A percentile compares a stretch with the other conserved stretches of the same genome.
Conservation (phyloP, 2,329 filamentous ascomycete species). For the Aspergillus sp. region DNA sequence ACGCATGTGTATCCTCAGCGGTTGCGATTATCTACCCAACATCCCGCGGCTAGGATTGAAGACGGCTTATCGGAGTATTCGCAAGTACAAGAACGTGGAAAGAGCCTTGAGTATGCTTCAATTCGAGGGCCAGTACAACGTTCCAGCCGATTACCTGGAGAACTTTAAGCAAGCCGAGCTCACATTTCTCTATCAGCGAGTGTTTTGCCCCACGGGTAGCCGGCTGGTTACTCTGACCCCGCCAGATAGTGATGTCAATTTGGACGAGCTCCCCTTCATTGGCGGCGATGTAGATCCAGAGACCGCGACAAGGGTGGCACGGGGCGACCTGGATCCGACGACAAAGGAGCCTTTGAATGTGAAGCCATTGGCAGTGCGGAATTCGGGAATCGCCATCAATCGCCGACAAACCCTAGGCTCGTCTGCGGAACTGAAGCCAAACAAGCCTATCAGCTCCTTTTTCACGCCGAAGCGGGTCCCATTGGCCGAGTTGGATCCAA, state of each 20-base stretch:
- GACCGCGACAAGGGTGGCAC: conserved; percentile 70
- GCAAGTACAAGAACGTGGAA: conserved; percentile 86
- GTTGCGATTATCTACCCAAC: conserved; percentile 89
- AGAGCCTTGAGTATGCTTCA: conserved; percentile 77
- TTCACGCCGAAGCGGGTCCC: conserved; percentile 64
- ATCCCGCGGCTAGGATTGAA: conserved; percentile 86
- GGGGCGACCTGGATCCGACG: conserved; percentile 82
- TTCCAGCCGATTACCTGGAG: conserved; percentile 78
- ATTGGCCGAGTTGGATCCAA: conserved; percentile 65
- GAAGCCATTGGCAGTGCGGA: conserved; percentile 30
- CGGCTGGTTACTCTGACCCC: conserved; percentile 73
- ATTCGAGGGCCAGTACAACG: conserved; percentile 79
- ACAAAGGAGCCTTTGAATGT: conserved; percentile 66
- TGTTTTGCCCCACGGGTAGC: conserved; percentile 75
- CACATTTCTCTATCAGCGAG: conserved; percentile 91
- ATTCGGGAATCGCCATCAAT: conserved; percentile 32
- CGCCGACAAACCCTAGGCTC: conserved; percentile 41
- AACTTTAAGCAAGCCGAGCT: conserved; percentile 82
- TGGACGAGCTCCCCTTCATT: conserved; percentile 75
- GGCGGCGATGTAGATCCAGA: conserved; percentile 68
- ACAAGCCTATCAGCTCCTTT: conserved; percentile 61
- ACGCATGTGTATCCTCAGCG: conserved; percentile 92
- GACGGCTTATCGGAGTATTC: conserved; percentile 84
- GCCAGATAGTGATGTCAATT: conserved; percentile 60
- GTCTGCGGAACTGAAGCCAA: conserved; percentile 56